Percentiles rank a stretch among this genome's conserved stretches.
phyloP scores from a whole-genome alignment of 1,139 yeast species.

The Scheffersomyces insectosa region DNA sequence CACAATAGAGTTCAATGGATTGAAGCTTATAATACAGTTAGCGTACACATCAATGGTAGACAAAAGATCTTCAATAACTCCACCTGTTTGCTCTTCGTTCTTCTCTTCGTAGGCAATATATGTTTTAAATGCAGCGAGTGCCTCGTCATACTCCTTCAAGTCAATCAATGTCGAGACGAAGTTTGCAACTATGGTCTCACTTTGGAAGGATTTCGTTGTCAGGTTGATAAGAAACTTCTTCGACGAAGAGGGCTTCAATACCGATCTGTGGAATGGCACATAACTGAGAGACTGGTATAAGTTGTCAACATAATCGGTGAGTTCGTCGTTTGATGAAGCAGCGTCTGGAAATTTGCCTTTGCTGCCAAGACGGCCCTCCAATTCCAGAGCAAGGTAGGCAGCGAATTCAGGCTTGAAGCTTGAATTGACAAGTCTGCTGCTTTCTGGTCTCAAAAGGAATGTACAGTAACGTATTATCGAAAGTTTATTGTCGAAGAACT shows the following conservation, averaged over 20 bases:
- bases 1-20: conserved; percentile 34
- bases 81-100: conserved; percentile 35
- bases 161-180: conserved; percentile 38
- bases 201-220: conserved; percentile 40
- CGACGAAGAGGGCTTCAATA: conserved; percentile 29
- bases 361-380: conserved; percentile 21
- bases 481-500: conserved; percentile 26
- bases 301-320: conserved; percentile 34
- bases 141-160: conserved; percentile 44
- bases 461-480: conserved; percentile 31
- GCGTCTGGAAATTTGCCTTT: conserved; percentile 38
- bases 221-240: conserved; percentile 35
- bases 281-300: conserved; percentile 33
- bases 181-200: conserved; percentile 33
- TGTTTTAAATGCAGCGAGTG: conserved; percentile 44
- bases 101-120: conserved; percentile 35
- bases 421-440: conserved; percentile 19
- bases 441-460: conserved; percentile 29
- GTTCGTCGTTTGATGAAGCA: conserved; percentile 15
- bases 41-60: conserved; percentile 39
- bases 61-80: conserved; percentile 34
- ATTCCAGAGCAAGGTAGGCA: conserved; percentile 23
- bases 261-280: conserved; percentile 20
- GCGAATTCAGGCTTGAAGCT: conserved; percentile 35
- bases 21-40: conserved; percentile 35